Conservation (phyloP, 108 stramenopile genomes). For the Conticribra weissflogii region DNA sequence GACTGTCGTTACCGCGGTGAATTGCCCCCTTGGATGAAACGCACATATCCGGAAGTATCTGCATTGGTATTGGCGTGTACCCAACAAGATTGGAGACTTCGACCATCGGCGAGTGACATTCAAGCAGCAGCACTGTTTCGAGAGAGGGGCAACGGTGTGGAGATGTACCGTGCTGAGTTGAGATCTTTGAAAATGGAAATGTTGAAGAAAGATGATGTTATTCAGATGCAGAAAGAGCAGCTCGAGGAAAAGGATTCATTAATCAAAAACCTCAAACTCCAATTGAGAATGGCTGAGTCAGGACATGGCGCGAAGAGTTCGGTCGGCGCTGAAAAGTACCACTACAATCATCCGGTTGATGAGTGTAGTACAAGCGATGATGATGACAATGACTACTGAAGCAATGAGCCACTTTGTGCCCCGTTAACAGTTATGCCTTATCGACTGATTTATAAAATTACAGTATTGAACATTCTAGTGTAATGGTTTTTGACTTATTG, state of each 20-base stretch:
- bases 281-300: conserved; percentile 15
- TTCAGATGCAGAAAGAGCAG: conserved; percentile 36
- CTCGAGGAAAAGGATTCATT: conserved; percentile 49
- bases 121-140: conserved; percentile 37
- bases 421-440: no score
- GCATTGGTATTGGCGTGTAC: conserved; percentile 70
- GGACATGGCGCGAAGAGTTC: conserved; percentile 1
- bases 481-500: not conserved
- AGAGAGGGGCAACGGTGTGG: conserved; percentile 30
- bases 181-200: conserved; percentile 37
- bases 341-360: conserved; percentile 9
- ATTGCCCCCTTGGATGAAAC: conserved; percentile 54
- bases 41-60: conserved; percentile 58
- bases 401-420: no score
- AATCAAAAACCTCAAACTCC: conserved; percentile 38
- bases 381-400: conserved; percentile 6
- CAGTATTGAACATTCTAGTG: no score
- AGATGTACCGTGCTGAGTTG: conserved; percentile 37
- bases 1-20: conserved; percentile 59
- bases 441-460: no score
- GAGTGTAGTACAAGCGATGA: conserved; percentile 25
- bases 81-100: conserved; percentile 43
- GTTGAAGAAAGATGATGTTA: conserved; percentile 26
- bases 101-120: conserved; percentile 70
- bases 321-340: not conserved